A percentile compares a stretch with the other conserved stretches of the same genome.
Evolutionary conservation across 345 rosid species (phyloP).

Genomic region (Eucalyptus albens): DNA sequence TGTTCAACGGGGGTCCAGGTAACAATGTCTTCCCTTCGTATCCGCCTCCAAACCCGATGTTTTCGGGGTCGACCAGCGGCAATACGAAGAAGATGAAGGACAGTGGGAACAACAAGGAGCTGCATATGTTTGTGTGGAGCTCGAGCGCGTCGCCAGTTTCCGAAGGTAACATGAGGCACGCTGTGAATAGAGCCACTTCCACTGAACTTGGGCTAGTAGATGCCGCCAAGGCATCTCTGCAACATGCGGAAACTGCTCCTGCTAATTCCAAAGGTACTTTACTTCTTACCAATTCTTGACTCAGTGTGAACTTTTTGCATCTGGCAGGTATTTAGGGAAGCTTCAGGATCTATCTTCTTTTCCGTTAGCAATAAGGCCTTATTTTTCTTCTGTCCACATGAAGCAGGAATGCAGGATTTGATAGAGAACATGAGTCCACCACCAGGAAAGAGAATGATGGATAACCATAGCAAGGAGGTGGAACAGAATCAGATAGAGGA

Average conservation of each 20-base stretch:
- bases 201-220: not conserved
- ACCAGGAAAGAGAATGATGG: slow-evolving; percentile 5
- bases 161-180: slow-evolving; percentile 45
- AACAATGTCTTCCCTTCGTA: slow-evolving; percentile 8
- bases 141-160: slow-evolving; percentile 75
- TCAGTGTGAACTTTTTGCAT: not conserved
- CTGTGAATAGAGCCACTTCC: slow-evolving; percentile 34
- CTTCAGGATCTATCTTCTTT: not conserved
- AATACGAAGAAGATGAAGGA: slow-evolving; percentile 18
- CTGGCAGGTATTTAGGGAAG: not conserved
- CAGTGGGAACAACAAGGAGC: slow-evolving; percentile 31
- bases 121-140: slow-evolving; percentile 85
- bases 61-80: slow-evolving; percentile 45
- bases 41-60: slow-evolving; percentile 67
- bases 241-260: slow-evolving; percentile 11
- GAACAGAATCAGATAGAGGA: slow-evolving; percentile 29
- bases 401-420: slow-evolving; percentile 51
- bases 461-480: slow-evolving; percentile 12
- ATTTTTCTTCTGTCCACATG: not conserved
- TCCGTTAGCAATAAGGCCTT: not conserved
- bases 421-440: slow-evolving; percentile 50
- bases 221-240: slow-evolving; percentile 24
- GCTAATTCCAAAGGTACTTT: not conserved
- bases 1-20: slow-evolving; percentile 17
- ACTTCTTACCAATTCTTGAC: not conserved